Evolutionary conservation across 2,329 filamentous ascomycete species (phyloP).

Genomic region (Fusarium austroafricanum): DNA sequence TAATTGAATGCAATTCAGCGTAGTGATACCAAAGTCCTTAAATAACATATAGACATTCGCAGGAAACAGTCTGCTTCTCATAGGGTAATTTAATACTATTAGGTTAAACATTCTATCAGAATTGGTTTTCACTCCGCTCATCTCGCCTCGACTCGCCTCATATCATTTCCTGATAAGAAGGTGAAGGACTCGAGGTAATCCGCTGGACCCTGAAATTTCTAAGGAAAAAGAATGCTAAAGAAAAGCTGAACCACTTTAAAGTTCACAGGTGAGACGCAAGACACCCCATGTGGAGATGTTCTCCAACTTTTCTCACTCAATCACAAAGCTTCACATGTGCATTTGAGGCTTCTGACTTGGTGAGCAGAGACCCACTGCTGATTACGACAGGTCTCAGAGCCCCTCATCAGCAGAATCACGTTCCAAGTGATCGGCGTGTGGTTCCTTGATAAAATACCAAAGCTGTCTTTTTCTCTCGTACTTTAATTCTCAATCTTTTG

Average conservation of each 20-base stretch:
- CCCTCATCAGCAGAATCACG: constrained; percentile 23
- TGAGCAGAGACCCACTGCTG: constrained; percentile 25
- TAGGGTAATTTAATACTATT: constrained; percentile 39
- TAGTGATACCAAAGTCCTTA: constrained; percentile 33
- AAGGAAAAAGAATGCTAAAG: constrained; percentile 20
- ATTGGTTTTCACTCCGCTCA: neutral
- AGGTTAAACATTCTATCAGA: neutral
- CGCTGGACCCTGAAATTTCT: constrained; percentile 8
- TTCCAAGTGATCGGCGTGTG: constrained; percentile 20
- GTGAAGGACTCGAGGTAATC: neutral
- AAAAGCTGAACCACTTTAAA: constrained; percentile 35
- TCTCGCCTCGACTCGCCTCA: too few relatives aligned
- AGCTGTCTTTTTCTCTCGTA: constrained; percentile 1
- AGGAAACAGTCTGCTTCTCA: constrained; percentile 41
- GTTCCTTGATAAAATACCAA: constrained; percentile 15
- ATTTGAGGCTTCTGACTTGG: constrained; percentile 21
- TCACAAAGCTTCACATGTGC: constrained; percentile 17
- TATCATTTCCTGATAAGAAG: too few relatives aligned
- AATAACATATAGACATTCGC: constrained; percentile 27
- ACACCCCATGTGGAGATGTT: constrained; percentile 34
- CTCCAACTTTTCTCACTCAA: constrained; percentile 32
- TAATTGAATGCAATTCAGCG: constrained; percentile 18
- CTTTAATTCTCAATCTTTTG: neutral
- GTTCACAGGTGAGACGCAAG: constrained; percentile 22
- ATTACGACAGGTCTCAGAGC: constrained; percentile 30